These are phyloP conservation scores for Podaxis carcinomalis DNA, from an alignment of 768 basidiomycete genomes.

Conservation along the genomic window DNA sequence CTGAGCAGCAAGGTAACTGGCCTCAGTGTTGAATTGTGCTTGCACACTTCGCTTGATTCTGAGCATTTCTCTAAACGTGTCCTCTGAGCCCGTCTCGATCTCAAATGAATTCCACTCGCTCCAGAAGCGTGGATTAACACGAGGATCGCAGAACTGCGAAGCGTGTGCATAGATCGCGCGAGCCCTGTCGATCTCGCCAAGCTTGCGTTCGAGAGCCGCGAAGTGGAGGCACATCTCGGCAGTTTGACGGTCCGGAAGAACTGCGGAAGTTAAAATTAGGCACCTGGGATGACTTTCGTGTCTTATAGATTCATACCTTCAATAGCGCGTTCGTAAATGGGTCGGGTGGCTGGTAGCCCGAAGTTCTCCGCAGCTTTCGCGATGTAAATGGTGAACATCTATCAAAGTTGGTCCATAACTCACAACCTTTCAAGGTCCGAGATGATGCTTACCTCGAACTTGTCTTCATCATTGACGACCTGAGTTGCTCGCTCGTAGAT, in stretches of 20 bases:
- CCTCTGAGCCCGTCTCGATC: constrained; percentile 97
- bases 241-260: constrained; percentile 89
- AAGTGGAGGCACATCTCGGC: constrained; percentile 98
- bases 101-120: constrained; percentile 96
- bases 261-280: constrained; percentile 22
- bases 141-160: constrained; percentile 97
- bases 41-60: constrained; percentile 98
- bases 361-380: constrained; percentile 96
- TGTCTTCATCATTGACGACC: constrained; percentile 84
- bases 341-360: constrained; percentile 91
- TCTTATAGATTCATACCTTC: constrained; percentile 42
- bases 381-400: constrained; percentile 98
- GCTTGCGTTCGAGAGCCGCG: constrained; percentile 91
- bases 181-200: constrained; percentile 98
- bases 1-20: constrained; percentile 88
- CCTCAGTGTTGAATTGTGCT: constrained; percentile 98
- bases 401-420: neutral
- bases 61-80: constrained; percentile 94
- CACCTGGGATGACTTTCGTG: neutral
- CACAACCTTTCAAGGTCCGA: neutral
- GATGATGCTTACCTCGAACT: constrained; percentile 72
- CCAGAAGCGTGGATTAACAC: constrained; percentile 92
- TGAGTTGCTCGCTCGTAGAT: constrained; percentile 92
- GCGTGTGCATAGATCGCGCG: constrained; percentile 96
- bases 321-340: constrained; percentile 93